Conservation (phyloP, 257 asterid genomes). For the Mentha longifolia region DNA sequence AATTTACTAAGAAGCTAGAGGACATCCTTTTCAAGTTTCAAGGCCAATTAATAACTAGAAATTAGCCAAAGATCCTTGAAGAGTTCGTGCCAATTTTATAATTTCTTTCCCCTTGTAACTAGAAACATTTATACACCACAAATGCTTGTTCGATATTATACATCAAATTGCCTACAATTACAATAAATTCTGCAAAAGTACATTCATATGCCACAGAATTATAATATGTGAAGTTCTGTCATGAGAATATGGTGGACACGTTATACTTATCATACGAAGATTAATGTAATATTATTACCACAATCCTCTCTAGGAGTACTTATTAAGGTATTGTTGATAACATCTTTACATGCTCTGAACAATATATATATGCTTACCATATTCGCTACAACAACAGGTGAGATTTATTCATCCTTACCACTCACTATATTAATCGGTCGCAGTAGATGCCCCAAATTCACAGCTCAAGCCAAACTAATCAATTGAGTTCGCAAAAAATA, state of each 20-base stretch:
- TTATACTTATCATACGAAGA: neutral
- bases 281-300: neutral
- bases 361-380: neutral
- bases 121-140: neutral
- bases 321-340: constrained; percentile 11
- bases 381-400: constrained; percentile 16
- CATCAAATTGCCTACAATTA: constrained; percentile 16
- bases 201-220: neutral
- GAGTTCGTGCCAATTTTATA: constrained; percentile 1
- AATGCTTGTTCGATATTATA: constrained; percentile 10
- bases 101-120: constrained; percentile 13
- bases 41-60: constrained; percentile 13
- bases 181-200: neutral
- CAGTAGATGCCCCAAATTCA: neutral
- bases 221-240: neutral
- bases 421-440: constrained; percentile 17
- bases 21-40: constrained; percentile 29
- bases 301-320: neutral
- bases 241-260: neutral
- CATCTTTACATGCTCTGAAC: neutral
- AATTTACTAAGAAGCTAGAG: constrained; percentile 16
- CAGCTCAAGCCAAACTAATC: constrained; percentile 7
- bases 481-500: neutral
- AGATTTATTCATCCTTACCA: constrained; percentile 16
- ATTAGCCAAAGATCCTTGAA: constrained; percentile 18